Percentiles rank a stretch among this genome's conserved stretches.
Evolutionary conservation across 2,329 filamentous ascomycete species (phyloP).

Genomic region (Fusarium decemcellulare): DNA sequence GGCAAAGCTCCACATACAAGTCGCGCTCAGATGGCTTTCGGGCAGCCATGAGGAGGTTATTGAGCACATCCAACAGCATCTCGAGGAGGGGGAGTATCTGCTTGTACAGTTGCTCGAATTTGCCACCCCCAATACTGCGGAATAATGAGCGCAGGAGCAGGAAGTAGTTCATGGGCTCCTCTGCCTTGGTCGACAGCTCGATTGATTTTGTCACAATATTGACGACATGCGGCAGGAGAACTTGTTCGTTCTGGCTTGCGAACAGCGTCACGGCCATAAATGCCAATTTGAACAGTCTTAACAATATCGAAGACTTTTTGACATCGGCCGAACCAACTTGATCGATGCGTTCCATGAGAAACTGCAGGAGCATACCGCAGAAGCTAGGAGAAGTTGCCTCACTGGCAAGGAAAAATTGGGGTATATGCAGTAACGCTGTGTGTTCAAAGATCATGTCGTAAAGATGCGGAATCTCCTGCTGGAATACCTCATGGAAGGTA

Average conservation of each 20-base stretch:
- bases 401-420: slow-evolving; percentile 98
- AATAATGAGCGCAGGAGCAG: slow-evolving; percentile 92
- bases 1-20: slow-evolving; percentile 95
- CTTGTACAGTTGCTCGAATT: slow-evolving; percentile 98
- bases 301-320: slow-evolving; percentile 90
- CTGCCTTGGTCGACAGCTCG: slow-evolving; percentile 92
- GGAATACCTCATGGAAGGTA: slow-evolving; percentile 98
- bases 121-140: slow-evolving; percentile 94
- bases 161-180: slow-evolving; percentile 99
- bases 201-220: slow-evolving; percentile 99
- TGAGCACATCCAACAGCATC: slow-evolving; percentile 97
- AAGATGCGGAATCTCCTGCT: slow-evolving; percentile 95
- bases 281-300: slow-evolving; percentile 96
- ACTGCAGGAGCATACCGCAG: slow-evolving; percentile 97
- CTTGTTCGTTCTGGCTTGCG: slow-evolving; percentile 93
- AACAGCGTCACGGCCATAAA: slow-evolving; percentile 99
- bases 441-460: slow-evolving; percentile 99
- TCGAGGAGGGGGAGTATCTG: slow-evolving; percentile 96
- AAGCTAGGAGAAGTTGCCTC: slow-evolving; percentile 98
- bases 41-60: slow-evolving; percentile 92
- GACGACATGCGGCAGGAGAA: slow-evolving; percentile 94
- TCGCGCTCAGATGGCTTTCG: slow-evolving; percentile 92
- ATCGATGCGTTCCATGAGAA: slow-evolving; percentile 96
- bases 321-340: slow-evolving; percentile 94
- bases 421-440: slow-evolving; percentile 91